Evolutionary conservation across 225 moss, liverwort and hornwort species (phyloP).

Genomic region (Pleurozium schreberi): DNA sequence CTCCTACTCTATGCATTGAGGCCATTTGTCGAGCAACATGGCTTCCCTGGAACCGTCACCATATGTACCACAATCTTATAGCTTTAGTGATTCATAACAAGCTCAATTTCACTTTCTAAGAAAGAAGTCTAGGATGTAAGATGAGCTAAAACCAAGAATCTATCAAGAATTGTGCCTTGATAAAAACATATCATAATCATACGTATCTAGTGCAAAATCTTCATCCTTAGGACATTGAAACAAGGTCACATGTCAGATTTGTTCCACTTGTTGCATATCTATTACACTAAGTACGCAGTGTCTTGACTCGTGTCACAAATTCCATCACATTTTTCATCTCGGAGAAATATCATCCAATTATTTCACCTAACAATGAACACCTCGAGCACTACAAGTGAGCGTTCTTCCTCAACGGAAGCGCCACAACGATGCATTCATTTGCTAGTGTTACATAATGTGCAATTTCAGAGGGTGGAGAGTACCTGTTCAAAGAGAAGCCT

Average conservation of each 20-base stretch:
- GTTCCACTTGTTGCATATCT: background rate
- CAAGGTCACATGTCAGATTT: background rate
- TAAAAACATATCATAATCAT: background rate
- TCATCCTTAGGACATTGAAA: no score
- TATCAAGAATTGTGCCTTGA: no score
- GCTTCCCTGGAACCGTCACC: background rate
- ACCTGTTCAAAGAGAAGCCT: constrained; percentile 22
- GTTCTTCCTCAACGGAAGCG: background rate
- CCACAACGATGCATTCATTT: background rate
- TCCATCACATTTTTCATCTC: rapidly evolving
- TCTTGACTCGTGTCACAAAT: no score
- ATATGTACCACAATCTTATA: background rate
- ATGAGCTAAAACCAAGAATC: background rate
- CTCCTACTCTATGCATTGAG: background rate
- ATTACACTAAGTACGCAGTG: background rate
- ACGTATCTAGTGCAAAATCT: background rate
- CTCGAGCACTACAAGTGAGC: rapidly evolving
- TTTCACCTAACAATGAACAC: background rate
- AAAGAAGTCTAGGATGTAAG: background rate
- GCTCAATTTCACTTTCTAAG: background rate
- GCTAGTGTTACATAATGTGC: background rate
- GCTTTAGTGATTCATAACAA: background rate
- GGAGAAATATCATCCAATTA: background rate
- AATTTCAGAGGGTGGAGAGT: background rate
- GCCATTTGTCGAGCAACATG: background rate